Percentiles rank a stretch among this genome's conserved stretches.
Conservation (phyloP, 2,329 filamentous ascomycete genomes). For the Nigrospora sphaerica region DNA sequence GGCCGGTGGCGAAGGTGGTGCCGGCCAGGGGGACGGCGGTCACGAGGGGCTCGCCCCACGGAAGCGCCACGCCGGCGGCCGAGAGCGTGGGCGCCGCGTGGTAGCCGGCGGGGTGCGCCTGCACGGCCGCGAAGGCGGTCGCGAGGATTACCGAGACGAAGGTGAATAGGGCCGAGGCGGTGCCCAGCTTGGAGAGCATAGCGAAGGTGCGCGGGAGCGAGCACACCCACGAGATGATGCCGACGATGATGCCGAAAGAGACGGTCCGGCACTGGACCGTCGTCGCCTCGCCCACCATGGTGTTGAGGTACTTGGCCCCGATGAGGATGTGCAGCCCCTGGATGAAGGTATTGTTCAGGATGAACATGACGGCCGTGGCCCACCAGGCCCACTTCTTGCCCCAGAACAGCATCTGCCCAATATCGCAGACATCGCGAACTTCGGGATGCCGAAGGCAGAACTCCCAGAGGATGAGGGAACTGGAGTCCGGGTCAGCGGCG, state of each 20-base stretch:
- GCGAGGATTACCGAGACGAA: slow-evolving; percentile 84
- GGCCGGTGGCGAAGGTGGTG: slow-evolving; percentile 73
- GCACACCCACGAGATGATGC: slow-evolving; percentile 67
- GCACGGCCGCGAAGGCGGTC: slow-evolving; percentile 72
- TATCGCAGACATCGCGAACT: slow-evolving; percentile 86
- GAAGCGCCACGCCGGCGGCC: slow-evolving; percentile 15
- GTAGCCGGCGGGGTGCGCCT: slow-evolving; percentile 66
- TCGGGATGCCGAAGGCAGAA: slow-evolving; percentile 89
- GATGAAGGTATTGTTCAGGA: slow-evolving; percentile 91
- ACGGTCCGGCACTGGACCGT: slow-evolving; percentile 64
- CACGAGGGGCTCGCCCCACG: slow-evolving; percentile 57
- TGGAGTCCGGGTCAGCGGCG: slow-evolving; percentile 14
- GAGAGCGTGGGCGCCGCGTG: slow-evolving; percentile 35
- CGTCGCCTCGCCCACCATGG: slow-evolving; percentile 65
- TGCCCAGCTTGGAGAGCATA: slow-evolving; percentile 72
- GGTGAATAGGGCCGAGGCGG: slow-evolving; percentile 76
- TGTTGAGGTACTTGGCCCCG: slow-evolving; percentile 83
- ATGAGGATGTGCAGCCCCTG: slow-evolving; percentile 62
- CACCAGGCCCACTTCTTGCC: slow-evolving; percentile 68
- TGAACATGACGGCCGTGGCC: slow-evolving; percentile 74
- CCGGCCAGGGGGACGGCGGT: slow-evolving; percentile 59
- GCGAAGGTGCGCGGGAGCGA: slow-evolving; percentile 83
- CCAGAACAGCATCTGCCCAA: slow-evolving; percentile 94
- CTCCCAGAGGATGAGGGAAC: slow-evolving; percentile 39
- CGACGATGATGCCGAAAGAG: slow-evolving; percentile 67